These are phyloP conservation scores for Flaveria trinervia DNA, from an alignment of 129 eudicot genomes.

Conservation along the genomic window DNA sequence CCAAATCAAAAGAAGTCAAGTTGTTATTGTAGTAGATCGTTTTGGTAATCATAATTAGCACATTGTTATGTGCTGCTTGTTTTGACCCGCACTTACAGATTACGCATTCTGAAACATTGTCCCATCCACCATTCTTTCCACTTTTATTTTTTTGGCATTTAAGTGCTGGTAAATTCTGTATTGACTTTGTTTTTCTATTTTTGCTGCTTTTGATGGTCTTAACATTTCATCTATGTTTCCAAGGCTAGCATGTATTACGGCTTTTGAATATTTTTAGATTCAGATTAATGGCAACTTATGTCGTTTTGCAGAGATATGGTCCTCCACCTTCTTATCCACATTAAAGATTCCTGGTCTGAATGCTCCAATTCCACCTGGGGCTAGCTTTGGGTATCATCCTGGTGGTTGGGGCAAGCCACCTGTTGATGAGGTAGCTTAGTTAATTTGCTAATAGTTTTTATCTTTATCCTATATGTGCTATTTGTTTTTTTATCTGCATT, in stretches of 20 bases:
- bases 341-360: conserved; percentile 88
- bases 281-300: neutral
- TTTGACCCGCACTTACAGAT: neutral
- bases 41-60: neutral
- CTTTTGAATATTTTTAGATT: neutral
- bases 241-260: neutral
- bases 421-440: conserved; percentile 79
- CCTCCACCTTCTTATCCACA: conserved; percentile 99
- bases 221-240: neutral
- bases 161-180: neutral
- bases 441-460: neutral
- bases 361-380: conserved; percentile 97
- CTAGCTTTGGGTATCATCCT: conserved; percentile 93
- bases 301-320: conserved; percentile 74
- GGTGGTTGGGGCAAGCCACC: conserved; percentile 99
- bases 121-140: neutral
- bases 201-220: neutral
- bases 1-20: neutral
- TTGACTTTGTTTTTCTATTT: neutral
- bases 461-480: neutral
- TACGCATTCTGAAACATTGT: neutral
- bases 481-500: neutral
- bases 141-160: neutral
- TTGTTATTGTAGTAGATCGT: neutral
- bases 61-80: neutral